A percentile compares a stretch with the other conserved stretches of the same genome.
Conservation (phyloP, 371 early-diverging fungal genomes). For the Zopfochytrium polystomum region DNA sequence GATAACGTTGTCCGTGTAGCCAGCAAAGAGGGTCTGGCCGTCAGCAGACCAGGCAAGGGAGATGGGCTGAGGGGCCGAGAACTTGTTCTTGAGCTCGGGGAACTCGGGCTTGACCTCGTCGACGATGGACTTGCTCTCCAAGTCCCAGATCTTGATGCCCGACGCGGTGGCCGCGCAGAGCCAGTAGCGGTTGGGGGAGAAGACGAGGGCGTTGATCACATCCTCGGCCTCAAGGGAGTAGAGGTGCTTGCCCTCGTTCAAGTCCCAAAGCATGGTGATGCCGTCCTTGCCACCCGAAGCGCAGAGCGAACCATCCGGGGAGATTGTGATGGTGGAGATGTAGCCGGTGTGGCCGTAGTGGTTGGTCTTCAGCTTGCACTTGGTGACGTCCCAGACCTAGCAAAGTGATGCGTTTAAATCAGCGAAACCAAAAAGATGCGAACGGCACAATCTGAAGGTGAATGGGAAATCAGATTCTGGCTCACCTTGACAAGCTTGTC, state of each 20-base stretch:
- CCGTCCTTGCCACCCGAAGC: conserved; percentile 99
- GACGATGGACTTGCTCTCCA: conserved; percentile 95
- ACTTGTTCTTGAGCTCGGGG: conserved; percentile 61
- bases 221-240: conserved; percentile 97
- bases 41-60: conserved; percentile 98
- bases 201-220: conserved; percentile 93
- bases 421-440: conserved; percentile 11
- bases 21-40: conserved; percentile 96
- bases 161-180: conserved; percentile 96
- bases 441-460: conserved; percentile 4
- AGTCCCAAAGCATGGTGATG: conserved; percentile 98
- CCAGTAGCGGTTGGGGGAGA: conserved; percentile 99
- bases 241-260: conserved; percentile 98
- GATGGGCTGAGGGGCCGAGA: conserved; percentile 79
- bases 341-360: conserved; percentile 98
- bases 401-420: conserved; percentile 7
- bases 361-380: conserved; percentile 97
- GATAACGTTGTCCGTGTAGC: conserved; percentile 95
- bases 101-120: conserved; percentile 94
- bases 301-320: conserved; percentile 99
- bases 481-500: conserved; percentile 98
- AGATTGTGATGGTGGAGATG: conserved; percentile 96
- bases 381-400: conserved; percentile 97
- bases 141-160: conserved; percentile 99
- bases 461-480: neutral